Evolutionary conservation across 169 alveolate genomes (phyloP), one percentile per base, ranked within the genome.

Genomic region (Plasmodium blacklocki): DNA sequence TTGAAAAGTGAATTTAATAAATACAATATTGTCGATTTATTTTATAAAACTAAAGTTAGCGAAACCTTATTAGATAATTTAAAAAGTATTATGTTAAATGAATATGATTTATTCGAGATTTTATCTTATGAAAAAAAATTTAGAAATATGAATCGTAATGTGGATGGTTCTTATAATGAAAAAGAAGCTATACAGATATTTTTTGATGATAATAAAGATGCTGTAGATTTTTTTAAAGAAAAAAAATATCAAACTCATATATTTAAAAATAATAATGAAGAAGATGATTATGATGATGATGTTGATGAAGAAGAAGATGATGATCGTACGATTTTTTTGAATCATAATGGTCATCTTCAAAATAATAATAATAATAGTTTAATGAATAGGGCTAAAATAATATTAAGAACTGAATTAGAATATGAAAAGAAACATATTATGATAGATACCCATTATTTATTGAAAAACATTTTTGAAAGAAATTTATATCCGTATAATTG

Each of bases 351-450:
- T 39, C 9, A 39, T 39, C 47, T 39, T 5, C 47, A 5, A 39
- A 39, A 39, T 39, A 39, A 39, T 39, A 39, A 39, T 39, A 39
- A 39, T 39, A 39, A 39, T 18, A 56, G 64, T 60, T 4, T 86
- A 15, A 86, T 86, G 87, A 86, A 72, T 32, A n/a, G 92, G 60
- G 92, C 92, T 9, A 86, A 86, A 72, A 45, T 71, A 2, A 86
- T 86, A 47, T 66, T 86, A 19, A 86, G 47, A 73, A 86, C 60
- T 11, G 92, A 86, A 45, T 60, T 86, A 7, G 63, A 64, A 15
- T 19, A 59, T 6, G 92, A 86, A 32, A 59, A 23, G 15, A 86
- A 49, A 62, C 64, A 32, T 9, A 39, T 39, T 5, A 63, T 68
- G 5, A 68, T 83, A 18, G 92, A 86, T 72, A 80, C 87, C 9